Percentiles rank a stretch among this genome's conserved stretches.
Conservation (phyloP, 495 filamentous ascomycete genomes). For the Neohortaea acidophila region DNA sequence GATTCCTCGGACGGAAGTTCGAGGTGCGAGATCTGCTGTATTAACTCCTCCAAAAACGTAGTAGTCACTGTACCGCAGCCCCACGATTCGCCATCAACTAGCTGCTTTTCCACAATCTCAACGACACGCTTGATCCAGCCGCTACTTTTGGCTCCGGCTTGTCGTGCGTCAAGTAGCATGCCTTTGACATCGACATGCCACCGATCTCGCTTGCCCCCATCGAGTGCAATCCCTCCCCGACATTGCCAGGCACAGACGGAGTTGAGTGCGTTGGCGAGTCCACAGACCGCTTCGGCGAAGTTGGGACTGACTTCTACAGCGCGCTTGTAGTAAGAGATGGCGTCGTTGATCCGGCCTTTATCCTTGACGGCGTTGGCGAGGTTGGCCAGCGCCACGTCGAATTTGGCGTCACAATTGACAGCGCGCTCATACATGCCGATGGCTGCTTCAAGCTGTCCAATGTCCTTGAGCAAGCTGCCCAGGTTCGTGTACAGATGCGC, state of each 20-base stretch:
- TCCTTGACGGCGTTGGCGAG: constrained; percentile 97
- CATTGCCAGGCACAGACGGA: constrained; percentile 94
- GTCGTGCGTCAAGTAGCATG: constrained; percentile 61
- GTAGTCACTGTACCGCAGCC: constrained; percentile 57
- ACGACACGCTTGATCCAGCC: constrained; percentile 96
- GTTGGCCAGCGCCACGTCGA: constrained; percentile 95
- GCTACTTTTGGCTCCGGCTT: constrained; percentile 38
- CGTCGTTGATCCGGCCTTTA: constrained; percentile 79
- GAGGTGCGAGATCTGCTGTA: constrained; percentile 31
- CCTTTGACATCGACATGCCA: constrained; percentile 90
- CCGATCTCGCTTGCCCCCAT: constrained; percentile 60
- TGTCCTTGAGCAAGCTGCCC: constrained; percentile 89
- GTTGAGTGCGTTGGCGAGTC: constrained; percentile 87
- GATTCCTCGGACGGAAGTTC: constrained; percentile 24
- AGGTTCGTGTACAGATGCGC: constrained; percentile 98
- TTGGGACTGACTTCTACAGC: constrained; percentile 84
- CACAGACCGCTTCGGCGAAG: constrained; percentile 95
- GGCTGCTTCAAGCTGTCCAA: constrained; percentile 78
- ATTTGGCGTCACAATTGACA: constrained; percentile 75
- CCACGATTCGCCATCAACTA: constrained; percentile 77
- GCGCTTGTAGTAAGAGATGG: constrained; percentile 79
- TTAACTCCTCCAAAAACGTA: constrained; percentile 35
- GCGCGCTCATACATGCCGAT: constrained; percentile 97
- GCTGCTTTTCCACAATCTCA: constrained; percentile 80
- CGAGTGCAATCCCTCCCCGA: constrained; percentile 65